Evolutionary conservation across 1,139 yeast species (phyloP), one percentile per base, ranked within the genome.

Genomic region (Candida gigantensis): DNA sequence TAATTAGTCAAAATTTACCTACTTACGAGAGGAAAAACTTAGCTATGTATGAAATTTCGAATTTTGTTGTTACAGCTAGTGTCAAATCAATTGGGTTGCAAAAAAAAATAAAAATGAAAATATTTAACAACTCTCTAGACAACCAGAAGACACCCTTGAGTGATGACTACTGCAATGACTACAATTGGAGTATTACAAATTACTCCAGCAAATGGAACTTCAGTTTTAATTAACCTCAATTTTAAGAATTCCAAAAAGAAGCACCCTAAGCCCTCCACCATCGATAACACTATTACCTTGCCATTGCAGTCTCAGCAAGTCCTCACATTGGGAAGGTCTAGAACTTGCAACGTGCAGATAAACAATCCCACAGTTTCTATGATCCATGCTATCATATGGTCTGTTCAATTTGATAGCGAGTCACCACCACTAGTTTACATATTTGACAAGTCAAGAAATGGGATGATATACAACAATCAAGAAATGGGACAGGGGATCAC

Each of bases 381-480:
- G 9, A 40, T 54, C 1, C 83, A 78, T 47, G 74, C 74, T 39
- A 47, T 58, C 10, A 45, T 78, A 7, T 77, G 81, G 79, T 57
- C 62, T 0, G 63, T 74, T 2, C 54, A 68, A 30, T 81, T 81
- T 49, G 84, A 80, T 47, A 64, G 65, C 0, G 55, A 59, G 5
- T 63, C 72, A 4, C 49, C 64, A 1, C 78, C 81, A 0, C 48
- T 77, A 43, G 66, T 71, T n/a, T 81, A 80, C 47, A 46, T 81
- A 13, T 68, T 68, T 42, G 85, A 80, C 46, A 41, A 55, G 1
- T 78, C 86, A 3, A 52, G 71, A 29, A 81, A 81, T 55, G 84
- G 84, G 1, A 69, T 77, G 0, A 60, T 50, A 31, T 50, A 77
- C 4, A 78, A 80, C 49, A 69, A 64, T 0, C 25, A 29, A 3